Conservation (phyloP, 306 rosid genomes). For the Lathyrus tuberosus region DNA sequence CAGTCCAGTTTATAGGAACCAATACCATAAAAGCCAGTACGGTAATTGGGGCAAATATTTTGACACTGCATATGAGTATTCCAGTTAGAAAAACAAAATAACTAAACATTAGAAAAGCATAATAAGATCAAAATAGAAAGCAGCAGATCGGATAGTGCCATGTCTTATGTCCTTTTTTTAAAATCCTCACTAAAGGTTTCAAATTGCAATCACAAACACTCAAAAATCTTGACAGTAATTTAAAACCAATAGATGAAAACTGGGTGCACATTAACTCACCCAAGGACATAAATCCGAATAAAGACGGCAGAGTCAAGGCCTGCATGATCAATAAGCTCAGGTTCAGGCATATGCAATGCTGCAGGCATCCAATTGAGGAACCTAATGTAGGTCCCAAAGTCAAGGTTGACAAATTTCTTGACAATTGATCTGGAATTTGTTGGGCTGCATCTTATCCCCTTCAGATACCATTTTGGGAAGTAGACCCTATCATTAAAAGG, state of each 20-base stretch:
- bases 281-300: constrained; percentile 80
- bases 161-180: too few species aligned
- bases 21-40: constrained; percentile 60
- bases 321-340: constrained; percentile 86
- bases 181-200: too few species aligned
- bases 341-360: constrained; percentile 88
- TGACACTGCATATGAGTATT: constrained; percentile 56
- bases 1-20: constrained; percentile 84
- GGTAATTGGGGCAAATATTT: constrained; percentile 73
- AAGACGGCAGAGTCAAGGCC: constrained; percentile 89
- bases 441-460: constrained; percentile 86
- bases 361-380: constrained; percentile 97
- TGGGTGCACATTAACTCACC: constrained; percentile 53
- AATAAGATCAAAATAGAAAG: constrained; percentile 22
- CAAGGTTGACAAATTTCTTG: constrained; percentile 70
- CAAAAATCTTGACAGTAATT: background rate
- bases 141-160: background rate
- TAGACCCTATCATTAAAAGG: constrained; percentile 86
- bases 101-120: background rate
- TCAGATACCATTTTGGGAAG: constrained; percentile 94
- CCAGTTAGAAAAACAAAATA: constrained; percentile 33
- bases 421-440: constrained; percentile 43
- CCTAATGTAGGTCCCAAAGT: constrained; percentile 55
- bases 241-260: constrained; percentile 1
- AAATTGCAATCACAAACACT: background rate